A percentile compares a stretch with the other conserved stretches of the same genome.
These are phyloP conservation scores for Amanita pseudoporphyria DNA, from an alignment of 768 basidiomycete genomes.

Conservation along the genomic window DNA sequence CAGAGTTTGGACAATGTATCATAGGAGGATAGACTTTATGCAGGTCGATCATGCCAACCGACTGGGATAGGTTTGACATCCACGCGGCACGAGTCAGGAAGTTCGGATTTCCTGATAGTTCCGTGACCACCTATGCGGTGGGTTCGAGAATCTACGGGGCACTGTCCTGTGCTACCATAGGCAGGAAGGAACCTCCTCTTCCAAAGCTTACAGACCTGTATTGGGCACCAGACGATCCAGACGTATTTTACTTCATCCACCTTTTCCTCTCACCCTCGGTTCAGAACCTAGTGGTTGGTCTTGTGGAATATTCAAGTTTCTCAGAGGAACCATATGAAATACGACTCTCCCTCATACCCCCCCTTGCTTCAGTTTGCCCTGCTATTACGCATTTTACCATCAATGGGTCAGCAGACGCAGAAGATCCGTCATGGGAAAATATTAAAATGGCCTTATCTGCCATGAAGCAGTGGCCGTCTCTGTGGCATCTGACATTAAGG, in stretches of 20 bases:
- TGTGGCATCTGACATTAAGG: background rate
- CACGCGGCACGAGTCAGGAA: constrained; percentile 1
- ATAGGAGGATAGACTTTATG: background rate
- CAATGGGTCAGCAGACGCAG: background rate
- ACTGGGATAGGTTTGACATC: background rate
- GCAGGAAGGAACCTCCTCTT: background rate
- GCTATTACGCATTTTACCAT: background rate
- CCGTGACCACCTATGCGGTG: background rate
- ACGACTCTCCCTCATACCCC: background rate
- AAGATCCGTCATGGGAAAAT: background rate
- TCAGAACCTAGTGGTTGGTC: background rate
- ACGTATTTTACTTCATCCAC: background rate
- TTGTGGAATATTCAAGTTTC: background rate
- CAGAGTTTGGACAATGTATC: background rate
- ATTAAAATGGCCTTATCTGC: background rate
- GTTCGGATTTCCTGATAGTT: background rate
- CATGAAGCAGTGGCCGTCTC: background rate
- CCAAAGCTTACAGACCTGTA: background rate
- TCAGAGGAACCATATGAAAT: background rate
- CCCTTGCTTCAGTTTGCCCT: background rate
- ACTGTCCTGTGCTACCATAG: background rate
- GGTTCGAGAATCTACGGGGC: background rate
- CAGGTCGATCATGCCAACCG: background rate
- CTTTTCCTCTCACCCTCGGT: constrained; percentile 1
- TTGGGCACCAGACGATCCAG: background rate